Evolutionary conservation across 2,329 filamentous ascomycete species (phyloP), one percentile per base, ranked within the genome.

Genomic region (Neodidymelliopsis sp.): DNA sequence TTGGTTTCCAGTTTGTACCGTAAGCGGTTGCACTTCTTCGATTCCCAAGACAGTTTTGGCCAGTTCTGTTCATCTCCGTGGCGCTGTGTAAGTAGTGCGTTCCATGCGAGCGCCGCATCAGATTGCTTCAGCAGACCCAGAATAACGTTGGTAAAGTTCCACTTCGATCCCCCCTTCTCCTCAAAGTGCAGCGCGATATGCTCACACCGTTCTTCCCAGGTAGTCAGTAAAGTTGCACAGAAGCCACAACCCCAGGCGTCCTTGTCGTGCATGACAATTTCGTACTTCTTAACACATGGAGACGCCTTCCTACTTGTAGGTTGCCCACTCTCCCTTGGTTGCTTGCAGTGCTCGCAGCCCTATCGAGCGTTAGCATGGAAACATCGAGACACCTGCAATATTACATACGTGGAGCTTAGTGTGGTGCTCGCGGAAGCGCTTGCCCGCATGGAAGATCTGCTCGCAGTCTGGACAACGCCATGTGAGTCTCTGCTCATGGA

Each of bases 201-300:
- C 62, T 87, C 84, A 53, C 87, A 85, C 61, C 87, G 83, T 44
- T 85, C 83, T 64, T 87, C 84, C 56, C 84, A 82, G 10, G 84
- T 83, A 12, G 83, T 79, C 49, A 86, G 79, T 30, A 87, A 77
- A 12, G 80, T 81, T 4, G 82, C 84, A 60, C 85, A 88, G 70
- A 88, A 87, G 19, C 85, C 85, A 56, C 85, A 88, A 1, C 84
- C 85, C 81, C 84, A 88, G 28, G 85, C 84, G 69, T 83, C 84
- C 57, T 84, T 80, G 74, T 86, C 85, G 52, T 80, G 80, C 53
- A 84, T 79, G 42, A 72, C 68, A n/a, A 70, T 70, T 41, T 72
- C 69, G 49, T 70, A 70, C 46, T 69, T 71, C 54, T 72, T 72
- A 16, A 72, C 70, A 35, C 69, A 72, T 35, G 69, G 68, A 23